phyloP scores from a whole-genome alignment of 257 asterid genomes.

The Striga asiatica region DNA sequence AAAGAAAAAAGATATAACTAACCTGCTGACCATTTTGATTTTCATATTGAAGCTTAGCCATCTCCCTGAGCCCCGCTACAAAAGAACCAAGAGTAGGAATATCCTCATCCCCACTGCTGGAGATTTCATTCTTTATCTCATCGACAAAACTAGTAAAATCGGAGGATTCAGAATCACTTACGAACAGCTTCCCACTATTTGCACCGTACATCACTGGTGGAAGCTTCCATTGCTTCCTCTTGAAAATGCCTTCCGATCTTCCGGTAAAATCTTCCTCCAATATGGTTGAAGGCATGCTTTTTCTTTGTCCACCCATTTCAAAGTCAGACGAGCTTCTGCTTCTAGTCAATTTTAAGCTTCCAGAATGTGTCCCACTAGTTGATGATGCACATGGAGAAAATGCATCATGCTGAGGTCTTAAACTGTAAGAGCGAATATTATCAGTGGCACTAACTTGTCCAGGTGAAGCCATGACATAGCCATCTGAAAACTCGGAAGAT shows the following conservation, averaged over 20 bases:
- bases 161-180: slow-evolving; percentile 57
- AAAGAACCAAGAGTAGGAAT: slow-evolving; percentile 82
- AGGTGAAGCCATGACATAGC: slow-evolving; percentile 17
- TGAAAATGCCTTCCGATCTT: slow-evolving; percentile 44
- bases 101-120: slow-evolving; percentile 51
- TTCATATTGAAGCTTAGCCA: slow-evolving; percentile 67
- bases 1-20: no score
- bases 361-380: slow-evolving; percentile 28
- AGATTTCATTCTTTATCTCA: slow-evolving; percentile 35
- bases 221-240: slow-evolving; percentile 74
- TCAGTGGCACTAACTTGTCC: slow-evolving; percentile 27
- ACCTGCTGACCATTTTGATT: slow-evolving; percentile 48
- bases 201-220: slow-evolving; percentile 59
- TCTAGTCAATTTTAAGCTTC: slow-evolving; percentile 42
- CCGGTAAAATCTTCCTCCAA: slow-evolving; percentile 49
- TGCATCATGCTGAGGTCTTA: slow-evolving; percentile 33
- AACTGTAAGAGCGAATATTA: slow-evolving; percentile 26
- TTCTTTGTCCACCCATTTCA: slow-evolving; percentile 35
- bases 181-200: slow-evolving; percentile 26
- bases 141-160: slow-evolving; percentile 42
- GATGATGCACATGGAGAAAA: slow-evolving; percentile 34
- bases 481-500: slow-evolving; percentile 20
- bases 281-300: slow-evolving; percentile 64
- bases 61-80: slow-evolving; percentile 80
- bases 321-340: slow-evolving; percentile 39